Base-by-base conservation (phyloP, 257 asterid species). In the Nicotiana obtusifolia region DNA sequence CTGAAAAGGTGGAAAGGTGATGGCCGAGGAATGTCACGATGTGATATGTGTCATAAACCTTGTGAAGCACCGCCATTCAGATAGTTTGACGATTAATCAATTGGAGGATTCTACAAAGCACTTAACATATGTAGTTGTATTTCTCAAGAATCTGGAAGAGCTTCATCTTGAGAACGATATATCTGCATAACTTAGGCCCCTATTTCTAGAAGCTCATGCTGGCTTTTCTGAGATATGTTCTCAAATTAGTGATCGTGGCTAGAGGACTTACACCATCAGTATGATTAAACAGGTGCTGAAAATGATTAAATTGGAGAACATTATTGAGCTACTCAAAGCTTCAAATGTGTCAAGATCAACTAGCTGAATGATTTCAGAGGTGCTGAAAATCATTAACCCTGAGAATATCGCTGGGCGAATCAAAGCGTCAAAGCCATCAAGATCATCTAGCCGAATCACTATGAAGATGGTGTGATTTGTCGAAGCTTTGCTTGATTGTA, bases 401-500 rank as follows among this genome's bases (percentile, higher is more conserved):
- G 33, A 61, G 0, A 61, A 5, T 2, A 61, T 11, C 22, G 67
- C 67, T 61, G 67, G 22, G 16, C 17, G 33, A 61, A 4, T 61
- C 33, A 1, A 0, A 22, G 17, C 67, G 22, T 22, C 17, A 15
- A 61, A 61, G 7, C 67, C 10, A 61, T 10, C 66, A 60, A 20
- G 14, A 20, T 60, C 66, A 10, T 15, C 22, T 31, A 13, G 8
- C 4, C 10, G 3, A 28, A 5, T 61, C 67, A 61, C 67, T 24
- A 24, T 62, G 68, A n/a, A 61, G 11, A 61, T 22, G 33, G 33
- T 61, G 67, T 24, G 24, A 3, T 5, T 10, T 7, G 35, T 62
- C 68, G 13, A 1, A 26, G 28, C n/a, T 0, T 17, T 24, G 35
- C 16, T 5, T 24, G 0, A 0, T 22, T 0, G 0, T 61, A n/a